Conservation (phyloP, 495 filamentous ascomycete genomes). For the Trichoderma gamsii region DNA sequence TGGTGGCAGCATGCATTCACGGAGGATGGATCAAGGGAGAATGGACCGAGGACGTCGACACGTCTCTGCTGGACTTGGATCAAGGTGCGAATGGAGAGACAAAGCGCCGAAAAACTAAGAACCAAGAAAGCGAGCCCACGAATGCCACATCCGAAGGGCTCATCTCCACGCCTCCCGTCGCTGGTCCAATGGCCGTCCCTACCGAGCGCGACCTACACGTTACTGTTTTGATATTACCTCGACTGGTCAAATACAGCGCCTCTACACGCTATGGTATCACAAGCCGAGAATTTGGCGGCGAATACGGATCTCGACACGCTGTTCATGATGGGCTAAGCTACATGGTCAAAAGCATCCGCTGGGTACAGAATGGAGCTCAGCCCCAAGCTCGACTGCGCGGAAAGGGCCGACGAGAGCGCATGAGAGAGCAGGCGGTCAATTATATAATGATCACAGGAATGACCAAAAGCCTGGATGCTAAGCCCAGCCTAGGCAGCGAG, state of each 20-base stretch:
- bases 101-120: slow-evolving; percentile 19
- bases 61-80: slow-evolving; percentile 59
- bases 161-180: slow-evolving; percentile 36
- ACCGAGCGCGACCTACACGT: slow-evolving; percentile 73
- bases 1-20: slow-evolving; percentile 89
- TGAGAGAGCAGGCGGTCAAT: slow-evolving; percentile 41
- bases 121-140: slow-evolving; percentile 15
- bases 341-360: slow-evolving; percentile 69
- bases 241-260: slow-evolving; percentile 66
- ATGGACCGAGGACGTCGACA: slow-evolving; percentile 68
- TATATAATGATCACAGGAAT: slow-evolving; percentile 25
- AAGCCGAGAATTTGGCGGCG: slow-evolving; percentile 64
- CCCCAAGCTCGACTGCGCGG: slow-evolving; percentile 50
- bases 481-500: slow-evolving; percentile 14
- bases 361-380: slow-evolving; percentile 66
- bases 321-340: slow-evolving; percentile 85
- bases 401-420: slow-evolving; percentile 42
- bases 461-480: slow-evolving; percentile 22
- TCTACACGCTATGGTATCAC: slow-evolving; percentile 71
- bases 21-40: slow-evolving; percentile 85
- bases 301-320: slow-evolving; percentile 30
- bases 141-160: slow-evolving; percentile 27
- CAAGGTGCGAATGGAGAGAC: slow-evolving; percentile 28
- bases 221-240: slow-evolving; percentile 73
- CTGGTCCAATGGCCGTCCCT: slow-evolving; percentile 48